Conservation (phyloP, 1,284 basidiomycete genomes). For the Laetiporus sulphureus region DNA sequence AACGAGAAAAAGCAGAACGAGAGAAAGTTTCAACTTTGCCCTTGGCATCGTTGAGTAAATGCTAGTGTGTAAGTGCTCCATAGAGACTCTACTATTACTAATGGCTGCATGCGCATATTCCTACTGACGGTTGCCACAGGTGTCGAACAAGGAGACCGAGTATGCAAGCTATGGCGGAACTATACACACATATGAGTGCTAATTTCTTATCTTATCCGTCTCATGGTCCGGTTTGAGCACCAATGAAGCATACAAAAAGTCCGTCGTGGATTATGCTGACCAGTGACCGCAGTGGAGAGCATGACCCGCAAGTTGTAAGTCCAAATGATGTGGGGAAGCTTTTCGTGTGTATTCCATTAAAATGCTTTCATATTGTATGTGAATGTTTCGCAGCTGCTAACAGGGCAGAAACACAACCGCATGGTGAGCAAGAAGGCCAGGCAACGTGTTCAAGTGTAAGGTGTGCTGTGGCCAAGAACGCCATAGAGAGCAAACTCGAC, state of each 20-base stretch:
- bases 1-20: conserved; percentile 32
- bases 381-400: conserved; percentile 9
- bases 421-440: conserved; percentile 15
- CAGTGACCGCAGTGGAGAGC: conserved; percentile 17
- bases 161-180: conserved; percentile 14
- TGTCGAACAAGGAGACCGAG: conserved; percentile 9
- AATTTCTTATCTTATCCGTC: not conserved
- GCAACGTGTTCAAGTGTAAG: conserved; percentile 22
- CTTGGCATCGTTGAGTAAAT: conserved; percentile 22
- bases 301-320: conserved; percentile 20
- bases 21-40: too few relatives aligned
- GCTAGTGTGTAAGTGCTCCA: conserved; percentile 26
- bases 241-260: conserved; percentile 18
- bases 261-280: conserved; percentile 23
- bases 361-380: not conserved
- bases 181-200: conserved; percentile 11
- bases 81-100: conserved; percentile 8
- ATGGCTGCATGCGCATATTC: not conserved
- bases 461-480: conserved; percentile 24
- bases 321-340: conserved; percentile 13
- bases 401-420: conserved; percentile 13
- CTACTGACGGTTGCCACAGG: conserved; percentile 10
- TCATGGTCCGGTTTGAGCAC: conserved; percentile 5
- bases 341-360: conserved; percentile 6
- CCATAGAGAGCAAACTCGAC: conserved; percentile 25